Evolutionary conservation across 164 flowering plant genomes (phyloP).

Genomic region (Annona cherimola): DNA sequence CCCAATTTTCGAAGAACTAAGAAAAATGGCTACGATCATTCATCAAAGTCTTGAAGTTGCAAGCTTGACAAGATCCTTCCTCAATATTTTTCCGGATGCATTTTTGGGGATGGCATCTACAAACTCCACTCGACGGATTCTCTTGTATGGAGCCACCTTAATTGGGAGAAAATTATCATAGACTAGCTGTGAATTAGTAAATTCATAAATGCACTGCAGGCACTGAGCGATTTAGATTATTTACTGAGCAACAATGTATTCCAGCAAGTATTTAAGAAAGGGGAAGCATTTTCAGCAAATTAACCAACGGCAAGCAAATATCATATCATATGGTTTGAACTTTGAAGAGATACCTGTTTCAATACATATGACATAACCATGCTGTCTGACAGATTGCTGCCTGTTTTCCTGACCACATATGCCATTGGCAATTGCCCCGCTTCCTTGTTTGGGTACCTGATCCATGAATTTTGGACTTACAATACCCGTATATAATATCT

Average conservation of each 20-base stretch:
- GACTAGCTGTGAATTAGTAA: background rate
- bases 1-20: no score
- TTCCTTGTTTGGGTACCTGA: constrained; percentile 78
- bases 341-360: constrained; percentile 41
- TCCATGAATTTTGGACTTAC: no score
- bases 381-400: constrained; percentile 41
- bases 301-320: no score
- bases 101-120: constrained; percentile 69
- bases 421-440: constrained; percentile 96
- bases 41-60: constrained; percentile 63
- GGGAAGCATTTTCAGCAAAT: no score
- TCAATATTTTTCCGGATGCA: constrained; percentile 85
- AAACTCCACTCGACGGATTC: constrained; percentile 70
- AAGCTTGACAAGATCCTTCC: constrained; percentile 87
- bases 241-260: no score
- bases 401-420: constrained; percentile 66
- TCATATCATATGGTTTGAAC: no score
- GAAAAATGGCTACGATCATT: background rate
- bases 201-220: background rate
- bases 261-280: no score
- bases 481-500: no score
- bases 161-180: background rate
- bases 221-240: no score
- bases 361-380: constrained; percentile 68
- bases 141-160: constrained; percentile 93